These are phyloP conservation scores for Sporothrix inflata DNA, from an alignment of 2,329 filamentous ascomycete genomes.

Conservation along the genomic window DNA sequence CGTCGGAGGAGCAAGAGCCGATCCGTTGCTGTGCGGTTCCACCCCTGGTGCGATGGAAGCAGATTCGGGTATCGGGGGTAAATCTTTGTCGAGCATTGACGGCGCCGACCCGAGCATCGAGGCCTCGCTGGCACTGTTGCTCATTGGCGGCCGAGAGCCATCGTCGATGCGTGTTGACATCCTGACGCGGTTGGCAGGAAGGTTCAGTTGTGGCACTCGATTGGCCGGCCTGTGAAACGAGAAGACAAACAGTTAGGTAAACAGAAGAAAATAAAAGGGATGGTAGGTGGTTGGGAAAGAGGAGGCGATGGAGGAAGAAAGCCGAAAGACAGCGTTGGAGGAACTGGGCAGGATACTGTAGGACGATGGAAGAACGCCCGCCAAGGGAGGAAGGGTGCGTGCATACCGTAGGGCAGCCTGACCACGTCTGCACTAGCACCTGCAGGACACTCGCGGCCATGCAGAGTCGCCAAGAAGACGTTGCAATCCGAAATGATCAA, in stretches of 20 bases:
- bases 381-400: neutral
- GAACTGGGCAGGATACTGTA: neutral
- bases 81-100: slow-evolving; percentile 31
- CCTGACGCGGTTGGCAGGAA: slow-evolving; percentile 3
- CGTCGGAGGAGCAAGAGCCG: neutral
- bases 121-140: neutral
- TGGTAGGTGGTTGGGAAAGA: neutral
- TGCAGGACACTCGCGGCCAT: slow-evolving; percentile 27
- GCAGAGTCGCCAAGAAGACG: slow-evolving; percentile 15
- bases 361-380: neutral
- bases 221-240: neutral
- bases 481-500: neutral
- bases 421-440: slow-evolving; percentile 16
- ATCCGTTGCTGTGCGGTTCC: neutral
- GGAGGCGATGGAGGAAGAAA: neutral
- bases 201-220: slow-evolving; percentile 12
- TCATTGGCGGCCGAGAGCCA: slow-evolving; percentile 19
- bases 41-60: neutral
- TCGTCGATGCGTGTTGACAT: slow-evolving; percentile 17
- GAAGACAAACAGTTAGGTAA: neutral
- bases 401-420: slow-evolving; percentile 25
- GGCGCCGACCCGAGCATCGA: neutral
- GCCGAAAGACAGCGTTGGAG: neutral
- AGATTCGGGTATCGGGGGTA: slow-evolving; percentile 33
- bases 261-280: neutral